A percentile compares a stretch with the other conserved stretches of the same genome.
phyloP scores from a whole-genome alignment of 2,329 filamentous ascomycete species.

The Zymoseptoria tritici region DNA sequence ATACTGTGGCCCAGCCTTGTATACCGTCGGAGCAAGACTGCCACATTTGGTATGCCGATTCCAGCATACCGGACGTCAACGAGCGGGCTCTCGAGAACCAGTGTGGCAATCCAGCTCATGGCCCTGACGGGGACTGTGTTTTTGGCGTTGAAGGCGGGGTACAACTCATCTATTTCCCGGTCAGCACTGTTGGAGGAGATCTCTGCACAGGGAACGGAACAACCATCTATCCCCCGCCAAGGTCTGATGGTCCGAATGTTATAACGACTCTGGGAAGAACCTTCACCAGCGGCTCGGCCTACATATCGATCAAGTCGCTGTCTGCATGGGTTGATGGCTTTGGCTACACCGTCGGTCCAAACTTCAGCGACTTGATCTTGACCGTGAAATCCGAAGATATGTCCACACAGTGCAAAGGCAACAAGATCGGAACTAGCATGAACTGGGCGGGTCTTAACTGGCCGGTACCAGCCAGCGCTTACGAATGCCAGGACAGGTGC shows the following conservation, averaged over 20 bases:
- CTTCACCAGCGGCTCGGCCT: conserved; percentile 16
- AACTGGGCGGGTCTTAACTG: conserved; percentile 22
- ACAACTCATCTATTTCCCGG: conserved; percentile 21
- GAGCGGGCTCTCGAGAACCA: conserved; percentile 4
- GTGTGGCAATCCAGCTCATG: conserved; percentile 12
- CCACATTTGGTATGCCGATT: conserved; percentile 10
- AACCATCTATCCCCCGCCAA: conserved; percentile 1
- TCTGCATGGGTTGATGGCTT: conserved; percentile 15
- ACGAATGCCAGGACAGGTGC: conserved; percentile 15
- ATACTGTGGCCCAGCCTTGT: conserved; percentile 9
- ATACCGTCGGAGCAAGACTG: conserved; percentile 8
- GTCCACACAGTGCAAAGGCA: conserved; percentile 17
- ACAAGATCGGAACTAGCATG: conserved; percentile 5
- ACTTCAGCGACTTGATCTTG: conserved; percentile 16
- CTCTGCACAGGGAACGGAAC: not conserved
- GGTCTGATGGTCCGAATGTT: not conserved
- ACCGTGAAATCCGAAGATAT: conserved; percentile 10
- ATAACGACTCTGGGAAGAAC: conserved; percentile 16
- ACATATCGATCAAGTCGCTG: conserved; percentile 18
- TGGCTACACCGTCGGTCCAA: conserved; percentile 13
- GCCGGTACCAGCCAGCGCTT: conserved; percentile 21
- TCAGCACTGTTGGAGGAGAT: conserved; percentile 5
- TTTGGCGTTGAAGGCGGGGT: conserved; percentile 13
- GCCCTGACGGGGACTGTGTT: not conserved
- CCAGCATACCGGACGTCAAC: conserved; percentile 1